Percentiles rank a stretch among this genome's conserved stretches.
Conservation (phyloP, 208 protist species). For the Balamuthia mandrillaris region DNA sequence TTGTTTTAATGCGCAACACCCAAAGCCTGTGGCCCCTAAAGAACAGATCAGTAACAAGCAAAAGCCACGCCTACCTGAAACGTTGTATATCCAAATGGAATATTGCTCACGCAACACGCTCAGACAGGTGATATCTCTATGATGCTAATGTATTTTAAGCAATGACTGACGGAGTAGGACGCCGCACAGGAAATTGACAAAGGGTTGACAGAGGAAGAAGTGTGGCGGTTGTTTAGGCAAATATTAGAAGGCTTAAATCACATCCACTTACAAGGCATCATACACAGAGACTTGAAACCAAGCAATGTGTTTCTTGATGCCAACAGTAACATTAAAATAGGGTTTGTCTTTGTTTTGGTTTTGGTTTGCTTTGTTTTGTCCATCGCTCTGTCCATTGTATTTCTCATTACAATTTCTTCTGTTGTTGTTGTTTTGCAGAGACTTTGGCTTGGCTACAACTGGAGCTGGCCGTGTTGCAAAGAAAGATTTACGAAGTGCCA, state of each 20-base stretch:
- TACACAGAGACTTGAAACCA: slow-evolving; percentile 71
- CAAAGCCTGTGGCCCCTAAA: background rate
- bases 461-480: background rate
- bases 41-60: background rate
- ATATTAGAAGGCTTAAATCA: slow-evolving; percentile 70
- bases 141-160: background rate
- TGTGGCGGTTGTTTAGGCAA: slow-evolving; percentile 67
- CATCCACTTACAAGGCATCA: slow-evolving; percentile 62
- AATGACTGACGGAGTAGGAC: background rate
- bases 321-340: slow-evolving; percentile 68
- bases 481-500: background rate
- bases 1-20: too few relatives aligned
- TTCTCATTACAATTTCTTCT: too few relatives aligned
- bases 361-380: background rate
- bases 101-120: slow-evolving; percentile 64
- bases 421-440: too few relatives aligned
- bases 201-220: slow-evolving; percentile 45
- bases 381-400: too few relatives aligned
- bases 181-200: slow-evolving; percentile 44
- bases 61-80: background rate
- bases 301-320: slow-evolving; percentile 72
- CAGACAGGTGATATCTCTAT: background rate
- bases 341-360: background rate
- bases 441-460: slow-evolving; percentile 72
- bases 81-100: slow-evolving; percentile 76